Conservation (phyloP, 1,284 basidiomycete genomes). For the Boletus albobrunnescens region DNA sequence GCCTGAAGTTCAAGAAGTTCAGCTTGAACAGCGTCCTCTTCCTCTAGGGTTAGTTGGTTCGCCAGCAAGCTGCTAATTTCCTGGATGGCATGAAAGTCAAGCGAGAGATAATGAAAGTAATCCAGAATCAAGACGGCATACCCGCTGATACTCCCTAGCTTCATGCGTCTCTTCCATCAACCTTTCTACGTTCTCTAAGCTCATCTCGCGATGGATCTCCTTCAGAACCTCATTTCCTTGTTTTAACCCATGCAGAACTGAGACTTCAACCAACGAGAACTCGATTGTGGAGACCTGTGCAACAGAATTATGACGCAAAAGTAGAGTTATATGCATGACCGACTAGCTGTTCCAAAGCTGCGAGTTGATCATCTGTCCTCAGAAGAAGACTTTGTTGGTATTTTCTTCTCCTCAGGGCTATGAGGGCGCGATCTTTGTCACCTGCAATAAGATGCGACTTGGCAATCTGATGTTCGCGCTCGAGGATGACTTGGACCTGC, state of each 20-base stretch:
- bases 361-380: conserved; percentile 89
- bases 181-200: conserved; percentile 87
- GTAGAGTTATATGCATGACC: conserved; percentile 29
- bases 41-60: conserved; percentile 79
- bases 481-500: conserved; percentile 84
- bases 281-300: conserved; percentile 91
- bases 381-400: conserved; percentile 86
- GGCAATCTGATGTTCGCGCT: conserved; percentile 88
- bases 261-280: conserved; percentile 91
- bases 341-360: conserved; percentile 87
- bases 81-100: conserved; percentile 38
- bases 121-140: conserved; percentile 36
- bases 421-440: conserved; percentile 82
- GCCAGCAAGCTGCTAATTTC: conserved; percentile 90
- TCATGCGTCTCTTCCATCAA: conserved; percentile 90
- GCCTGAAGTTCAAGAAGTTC: conserved; percentile 72
- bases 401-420: conserved; percentile 84
- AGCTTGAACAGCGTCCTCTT: conserved; percentile 88
- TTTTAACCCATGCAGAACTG: conserved; percentile 87
- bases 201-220: conserved; percentile 92
- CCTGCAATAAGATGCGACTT: conserved; percentile 77
- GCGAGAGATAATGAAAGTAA: conserved; percentile 1
- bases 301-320: neutral
- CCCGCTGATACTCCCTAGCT: conserved; percentile 87
- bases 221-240: conserved; percentile 92